A percentile compares a stretch with the other conserved stretches of the same genome.
These are phyloP conservation scores for Grifola frondosa DNA, from an alignment of 1,284 basidiomycete species.

Conservation along the genomic window DNA sequence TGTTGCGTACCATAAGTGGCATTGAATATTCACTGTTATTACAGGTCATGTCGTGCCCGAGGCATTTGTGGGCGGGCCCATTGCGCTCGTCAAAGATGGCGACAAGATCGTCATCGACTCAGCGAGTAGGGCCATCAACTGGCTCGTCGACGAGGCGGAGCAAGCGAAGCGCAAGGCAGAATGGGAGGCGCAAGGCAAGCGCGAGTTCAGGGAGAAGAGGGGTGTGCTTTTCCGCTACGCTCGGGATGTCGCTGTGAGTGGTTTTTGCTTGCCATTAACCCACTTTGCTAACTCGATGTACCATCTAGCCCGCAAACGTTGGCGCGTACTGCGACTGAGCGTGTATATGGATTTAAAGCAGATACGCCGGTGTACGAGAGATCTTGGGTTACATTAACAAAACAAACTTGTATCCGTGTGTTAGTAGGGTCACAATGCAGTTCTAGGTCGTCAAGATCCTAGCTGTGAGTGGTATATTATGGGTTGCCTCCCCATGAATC, in stretches of 20 bases:
- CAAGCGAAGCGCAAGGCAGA: slow-evolving; percentile 65
- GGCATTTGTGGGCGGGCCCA: slow-evolving; percentile 91
- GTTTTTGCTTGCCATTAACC: slow-evolving; percentile 1
- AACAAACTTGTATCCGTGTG: too few relatives aligned
- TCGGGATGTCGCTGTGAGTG: slow-evolving; percentile 74
- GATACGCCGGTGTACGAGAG: too few relatives aligned
- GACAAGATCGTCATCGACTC: slow-evolving; percentile 86
- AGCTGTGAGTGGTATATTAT: too few relatives aligned
- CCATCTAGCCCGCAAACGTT: slow-evolving; percentile 62
- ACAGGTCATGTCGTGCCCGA: slow-evolving; percentile 89
- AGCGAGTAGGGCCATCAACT: slow-evolving; percentile 74
- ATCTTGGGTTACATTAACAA: too few relatives aligned
- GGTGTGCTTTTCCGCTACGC: slow-evolving; percentile 77
- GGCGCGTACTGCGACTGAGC: slow-evolving; percentile 77
- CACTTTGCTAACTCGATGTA: slow-evolving; percentile 13
- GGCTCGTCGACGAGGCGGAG: slow-evolving; percentile 82
- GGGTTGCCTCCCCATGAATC: too few relatives aligned
- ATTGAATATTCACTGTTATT: neutral
- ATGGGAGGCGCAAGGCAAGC: slow-evolving; percentile 71
- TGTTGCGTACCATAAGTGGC: neutral
- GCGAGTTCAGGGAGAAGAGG: slow-evolving; percentile 66
- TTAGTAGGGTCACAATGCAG: too few relatives aligned
- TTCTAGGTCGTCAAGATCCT: too few relatives aligned
- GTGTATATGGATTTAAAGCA: neutral
- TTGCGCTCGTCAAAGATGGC: slow-evolving; percentile 91